Evolutionary conservation across 2,329 filamentous ascomycete species (phyloP).

Genomic region (Aspergillus piperis): DNA sequence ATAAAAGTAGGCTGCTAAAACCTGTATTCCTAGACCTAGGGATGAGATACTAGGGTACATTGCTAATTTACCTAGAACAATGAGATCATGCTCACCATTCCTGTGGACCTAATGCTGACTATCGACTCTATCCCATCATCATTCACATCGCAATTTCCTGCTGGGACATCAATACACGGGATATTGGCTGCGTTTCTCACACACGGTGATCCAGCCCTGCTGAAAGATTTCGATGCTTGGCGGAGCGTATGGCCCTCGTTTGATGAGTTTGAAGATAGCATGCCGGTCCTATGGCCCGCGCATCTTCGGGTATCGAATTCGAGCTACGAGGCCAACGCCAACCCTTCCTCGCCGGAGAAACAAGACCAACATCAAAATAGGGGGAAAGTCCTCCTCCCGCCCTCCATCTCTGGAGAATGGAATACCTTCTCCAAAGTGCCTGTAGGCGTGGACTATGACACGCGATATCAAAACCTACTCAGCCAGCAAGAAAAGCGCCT

Average conservation of each 20-base stretch:
- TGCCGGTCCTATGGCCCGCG: slow-evolving; percentile 59
- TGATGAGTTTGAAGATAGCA: slow-evolving; percentile 59
- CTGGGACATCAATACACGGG: slow-evolving; percentile 65
- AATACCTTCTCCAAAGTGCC: slow-evolving; percentile 26
- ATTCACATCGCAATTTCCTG: slow-evolving; percentile 55
- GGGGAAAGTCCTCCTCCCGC: slow-evolving; percentile 27
- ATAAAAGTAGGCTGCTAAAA: slow-evolving; percentile 55
- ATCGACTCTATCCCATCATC: slow-evolving; percentile 59
- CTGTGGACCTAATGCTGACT: slow-evolving; percentile 62
- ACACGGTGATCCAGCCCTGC: slow-evolving; percentile 48
- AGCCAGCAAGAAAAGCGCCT: slow-evolving; percentile 58
- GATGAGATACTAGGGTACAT: too few relatives aligned
- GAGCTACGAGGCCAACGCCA: slow-evolving; percentile 28
- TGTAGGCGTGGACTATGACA: slow-evolving; percentile 30
- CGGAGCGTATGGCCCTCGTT: slow-evolving; percentile 65
- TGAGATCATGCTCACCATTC: slow-evolving; percentile 65
- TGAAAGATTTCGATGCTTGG: slow-evolving; percentile 59
- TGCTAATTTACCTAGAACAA: slow-evolving; percentile 46
- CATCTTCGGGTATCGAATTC: slow-evolving; percentile 40
- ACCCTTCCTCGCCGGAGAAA: neutral
- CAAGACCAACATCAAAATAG: neutral
- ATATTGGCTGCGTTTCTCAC: slow-evolving; percentile 69
- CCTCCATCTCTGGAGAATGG: slow-evolving; percentile 41
- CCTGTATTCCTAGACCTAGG: too few relatives aligned
- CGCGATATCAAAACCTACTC: slow-evolving; percentile 38